Conservation (phyloP, 768 basidiomycete species). For the Dioszegia aurantiaca region DNA sequence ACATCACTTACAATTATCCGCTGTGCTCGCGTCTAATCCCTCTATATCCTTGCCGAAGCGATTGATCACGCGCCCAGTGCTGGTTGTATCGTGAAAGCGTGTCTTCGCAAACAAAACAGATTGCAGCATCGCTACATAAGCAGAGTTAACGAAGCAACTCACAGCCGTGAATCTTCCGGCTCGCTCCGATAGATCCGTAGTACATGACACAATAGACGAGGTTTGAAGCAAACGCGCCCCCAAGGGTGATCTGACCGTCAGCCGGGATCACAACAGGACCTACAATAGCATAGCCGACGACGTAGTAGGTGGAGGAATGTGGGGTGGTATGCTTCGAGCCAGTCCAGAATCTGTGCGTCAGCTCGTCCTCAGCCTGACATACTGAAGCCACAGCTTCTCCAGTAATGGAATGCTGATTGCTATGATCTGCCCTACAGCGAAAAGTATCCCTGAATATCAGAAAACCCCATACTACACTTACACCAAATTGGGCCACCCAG, state of each 20-base stretch:
- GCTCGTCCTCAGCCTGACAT: slow-evolving; percentile 9
- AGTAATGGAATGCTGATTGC: slow-evolving; percentile 64
- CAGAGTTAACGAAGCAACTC: background rate
- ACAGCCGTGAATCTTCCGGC: slow-evolving; percentile 67
- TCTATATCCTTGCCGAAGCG: slow-evolving; percentile 69
- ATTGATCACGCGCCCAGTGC: slow-evolving; percentile 64
- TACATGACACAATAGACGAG: slow-evolving; percentile 61
- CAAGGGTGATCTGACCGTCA: slow-evolving; percentile 61
- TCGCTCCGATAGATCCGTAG: slow-evolving; percentile 76
- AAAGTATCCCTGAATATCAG: slow-evolving; percentile 55
- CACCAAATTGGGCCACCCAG: slow-evolving; percentile 45
- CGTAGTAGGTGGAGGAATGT: slow-evolving; percentile 61
- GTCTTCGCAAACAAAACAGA: slow-evolving; percentile 80
- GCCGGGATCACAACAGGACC: slow-evolving; percentile 1
- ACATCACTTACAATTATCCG: slow-evolving; percentile 69
- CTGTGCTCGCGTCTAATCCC: slow-evolving; percentile 77
- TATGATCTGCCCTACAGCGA: slow-evolving; percentile 59
- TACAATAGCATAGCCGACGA: slow-evolving; percentile 67
- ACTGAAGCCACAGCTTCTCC: slow-evolving; percentile 66
- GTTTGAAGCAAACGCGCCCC: slow-evolving; percentile 57
- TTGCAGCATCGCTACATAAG: slow-evolving; percentile 61
- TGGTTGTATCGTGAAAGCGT: slow-evolving; percentile 89
- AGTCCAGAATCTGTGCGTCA: slow-evolving; percentile 58
- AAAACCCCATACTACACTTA: slow-evolving; percentile 6
- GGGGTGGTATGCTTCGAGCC: slow-evolving; percentile 51